A percentile compares a stretch with the other conserved stretches of the same genome.
Conservation (phyloP, 176 grass and related monocot species). For the Tillandsia leiboldiana region DNA sequence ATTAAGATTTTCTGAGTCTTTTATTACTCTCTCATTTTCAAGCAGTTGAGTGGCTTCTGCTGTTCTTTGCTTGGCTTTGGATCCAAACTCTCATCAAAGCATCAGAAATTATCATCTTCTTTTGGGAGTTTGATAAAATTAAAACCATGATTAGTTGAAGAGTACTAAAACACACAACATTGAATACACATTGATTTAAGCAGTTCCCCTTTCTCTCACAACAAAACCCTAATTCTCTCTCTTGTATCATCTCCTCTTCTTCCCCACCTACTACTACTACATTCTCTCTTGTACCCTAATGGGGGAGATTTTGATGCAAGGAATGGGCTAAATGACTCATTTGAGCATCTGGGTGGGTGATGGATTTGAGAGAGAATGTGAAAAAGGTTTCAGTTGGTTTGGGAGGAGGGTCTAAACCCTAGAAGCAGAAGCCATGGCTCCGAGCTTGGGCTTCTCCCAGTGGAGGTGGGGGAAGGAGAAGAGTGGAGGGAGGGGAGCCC, state of each 20-base stretch:
- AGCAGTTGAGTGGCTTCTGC: not conserved
- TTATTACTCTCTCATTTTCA: not conserved
- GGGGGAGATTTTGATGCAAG: conserved; percentile 5
- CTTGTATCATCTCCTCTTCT: not conserved
- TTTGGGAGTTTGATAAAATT: no score
- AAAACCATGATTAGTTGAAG: no score
- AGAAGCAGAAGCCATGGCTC: conserved; percentile 29
- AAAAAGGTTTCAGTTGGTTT: not conserved
- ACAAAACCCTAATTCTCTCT: not conserved
- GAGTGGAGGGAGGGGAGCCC: conserved; percentile 36
- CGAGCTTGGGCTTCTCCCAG: conserved; percentile 27
- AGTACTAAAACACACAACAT: no score
- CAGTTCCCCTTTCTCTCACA: not conserved
- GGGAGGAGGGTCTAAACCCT: no score
- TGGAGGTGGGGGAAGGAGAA: conserved; percentile 41
- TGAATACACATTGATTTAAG: no score
- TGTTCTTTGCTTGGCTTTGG: not conserved
- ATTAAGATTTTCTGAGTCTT: no score
- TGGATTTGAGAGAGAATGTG: not conserved
- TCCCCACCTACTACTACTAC: not conserved
- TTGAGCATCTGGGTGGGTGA: conserved; percentile 1
- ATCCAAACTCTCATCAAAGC: not conserved
- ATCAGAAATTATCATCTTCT: not conserved
- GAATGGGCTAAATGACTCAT: not conserved
- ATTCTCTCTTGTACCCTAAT: not conserved